phyloP scores from a whole-genome alignment of 148 eudicot genomes.

The Rhododendron henanense region DNA sequence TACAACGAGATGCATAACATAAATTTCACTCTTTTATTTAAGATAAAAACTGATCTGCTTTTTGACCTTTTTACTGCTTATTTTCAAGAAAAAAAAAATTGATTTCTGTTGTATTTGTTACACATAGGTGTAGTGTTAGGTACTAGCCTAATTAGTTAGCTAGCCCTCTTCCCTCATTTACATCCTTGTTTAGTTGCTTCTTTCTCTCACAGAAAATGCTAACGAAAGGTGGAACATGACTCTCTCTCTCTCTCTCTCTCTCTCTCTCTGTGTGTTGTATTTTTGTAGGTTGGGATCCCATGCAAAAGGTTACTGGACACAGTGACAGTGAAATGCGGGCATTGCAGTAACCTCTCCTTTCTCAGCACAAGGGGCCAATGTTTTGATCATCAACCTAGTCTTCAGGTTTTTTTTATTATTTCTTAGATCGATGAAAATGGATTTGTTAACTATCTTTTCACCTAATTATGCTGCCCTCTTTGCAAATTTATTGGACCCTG shows the following conservation, averaged over 20 bases:
- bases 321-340: conserved; percentile 96
- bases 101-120: not conserved
- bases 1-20: too few relatives aligned
- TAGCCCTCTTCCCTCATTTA: not conserved
- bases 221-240: not conserved
- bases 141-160: not conserved
- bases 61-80: not conserved
- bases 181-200: not conserved
- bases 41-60: not conserved
- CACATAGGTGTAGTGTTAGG: not conserved
- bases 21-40: too few relatives aligned
- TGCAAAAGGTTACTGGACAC: conserved; percentile 86
- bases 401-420: conserved; percentile 31
- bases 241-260: not conserved
- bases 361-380: conserved; percentile 56
- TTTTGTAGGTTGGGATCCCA: conserved; percentile 78
- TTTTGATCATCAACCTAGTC: conserved; percentile 38
- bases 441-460: too few relatives aligned
- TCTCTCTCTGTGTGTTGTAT: not conserved
- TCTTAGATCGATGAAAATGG: not conserved
- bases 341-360: conserved; percentile 87
- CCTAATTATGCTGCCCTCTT: not conserved
- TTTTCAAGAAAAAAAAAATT: too few relatives aligned
- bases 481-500: not conserved
- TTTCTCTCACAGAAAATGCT: not conserved